A percentile compares a stretch with the other conserved stretches of the same genome.
Evolutionary conservation across 495 filamentous ascomycete genomes (phyloP).

Genomic region (Penicillium waksmanii): DNA sequence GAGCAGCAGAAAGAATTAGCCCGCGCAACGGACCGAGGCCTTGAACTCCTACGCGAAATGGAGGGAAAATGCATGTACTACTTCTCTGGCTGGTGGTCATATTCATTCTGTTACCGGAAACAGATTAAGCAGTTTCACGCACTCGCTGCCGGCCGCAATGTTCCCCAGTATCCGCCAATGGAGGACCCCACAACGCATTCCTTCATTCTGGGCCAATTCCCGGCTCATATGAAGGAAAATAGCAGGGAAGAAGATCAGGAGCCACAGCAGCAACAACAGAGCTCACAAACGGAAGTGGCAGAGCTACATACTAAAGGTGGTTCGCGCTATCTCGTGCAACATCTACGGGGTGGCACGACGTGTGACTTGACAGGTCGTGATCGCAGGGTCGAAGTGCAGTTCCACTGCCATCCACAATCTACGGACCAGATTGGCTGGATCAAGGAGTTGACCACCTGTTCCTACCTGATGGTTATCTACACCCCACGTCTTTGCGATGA

Average conservation of each 20-base stretch:
- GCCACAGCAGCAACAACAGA: constrained; percentile 30
- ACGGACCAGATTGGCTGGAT: constrained; percentile 89
- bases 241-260: constrained; percentile 22
- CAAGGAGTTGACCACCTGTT: constrained; percentile 92
- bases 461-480: constrained; percentile 93
- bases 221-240: constrained; percentile 24
- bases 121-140: constrained; percentile 93
- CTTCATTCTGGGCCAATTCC: constrained; percentile 75
- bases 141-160: constrained; percentile 64
- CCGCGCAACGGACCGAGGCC: constrained; percentile 80
- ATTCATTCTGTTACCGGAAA: constrained; percentile 90
- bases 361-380: constrained; percentile 90
- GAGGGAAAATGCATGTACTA: constrained; percentile 90
- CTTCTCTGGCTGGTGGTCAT: constrained; percentile 94
- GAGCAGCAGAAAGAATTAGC: constrained; percentile 85
- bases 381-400: constrained; percentile 86
- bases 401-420: constrained; percentile 85
- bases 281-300: constrained; percentile 46
- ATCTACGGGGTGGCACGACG: constrained; percentile 78
- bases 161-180: constrained; percentile 69
- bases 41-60: constrained; percentile 87
- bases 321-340: constrained; percentile 88
- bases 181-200: constrained; percentile 77
- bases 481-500: constrained; percentile 93
- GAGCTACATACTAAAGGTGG: constrained; percentile 82